phyloP scores from a whole-genome alignment of 208 protist species.

The Leishmania braziliensis region DNA sequence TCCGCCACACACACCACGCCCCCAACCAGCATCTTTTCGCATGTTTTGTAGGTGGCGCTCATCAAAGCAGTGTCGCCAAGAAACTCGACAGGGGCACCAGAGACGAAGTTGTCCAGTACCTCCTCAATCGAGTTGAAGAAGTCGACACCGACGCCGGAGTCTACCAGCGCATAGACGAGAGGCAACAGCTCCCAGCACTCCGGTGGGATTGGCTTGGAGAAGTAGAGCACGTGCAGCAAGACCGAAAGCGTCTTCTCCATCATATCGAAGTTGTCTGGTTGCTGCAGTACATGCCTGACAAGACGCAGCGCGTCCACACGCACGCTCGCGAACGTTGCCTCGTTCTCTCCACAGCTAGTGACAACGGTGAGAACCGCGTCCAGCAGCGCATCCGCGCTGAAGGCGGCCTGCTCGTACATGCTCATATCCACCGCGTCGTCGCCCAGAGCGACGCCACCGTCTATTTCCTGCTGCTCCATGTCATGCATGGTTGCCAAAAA shows the following conservation, averaged over 20 bases:
- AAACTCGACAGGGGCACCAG: conserved; percentile 61
- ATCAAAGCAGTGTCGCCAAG: conserved; percentile 68
- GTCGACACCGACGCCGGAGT: conserved; percentile 84
- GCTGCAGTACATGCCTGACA: conserved; percentile 50
- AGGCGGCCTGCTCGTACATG: conserved; percentile 59
- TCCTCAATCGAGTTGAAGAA: conserved; percentile 83
- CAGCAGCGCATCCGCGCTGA: conserved; percentile 76
- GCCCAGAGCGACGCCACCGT: conserved; percentile 3
- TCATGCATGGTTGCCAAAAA: conserved; percentile 84
- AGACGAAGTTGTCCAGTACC: conserved; percentile 87
- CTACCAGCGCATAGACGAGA: conserved; percentile 63
- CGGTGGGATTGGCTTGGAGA: conserved; percentile 64
- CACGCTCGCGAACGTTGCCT: conserved; percentile 49
- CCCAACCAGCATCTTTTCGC: conserved; percentile 84
- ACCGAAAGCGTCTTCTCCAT: conserved; percentile 84
- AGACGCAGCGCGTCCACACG: conserved; percentile 67
- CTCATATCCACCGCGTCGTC: conserved; percentile 17
- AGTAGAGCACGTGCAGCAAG: conserved; percentile 66
- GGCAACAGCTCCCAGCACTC: conserved; percentile 75
- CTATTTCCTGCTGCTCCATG: conserved; percentile 53
- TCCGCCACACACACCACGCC: conserved; percentile 47
- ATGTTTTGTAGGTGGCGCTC: conserved; percentile 65
- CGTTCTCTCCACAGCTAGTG: conserved; percentile 53
- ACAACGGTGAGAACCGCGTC: conserved; percentile 81
- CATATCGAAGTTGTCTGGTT: conserved; percentile 82